phyloP scores from a whole-genome alignment of 352 stramenopile genomes.

The Globisporangium spiculum region DNA sequence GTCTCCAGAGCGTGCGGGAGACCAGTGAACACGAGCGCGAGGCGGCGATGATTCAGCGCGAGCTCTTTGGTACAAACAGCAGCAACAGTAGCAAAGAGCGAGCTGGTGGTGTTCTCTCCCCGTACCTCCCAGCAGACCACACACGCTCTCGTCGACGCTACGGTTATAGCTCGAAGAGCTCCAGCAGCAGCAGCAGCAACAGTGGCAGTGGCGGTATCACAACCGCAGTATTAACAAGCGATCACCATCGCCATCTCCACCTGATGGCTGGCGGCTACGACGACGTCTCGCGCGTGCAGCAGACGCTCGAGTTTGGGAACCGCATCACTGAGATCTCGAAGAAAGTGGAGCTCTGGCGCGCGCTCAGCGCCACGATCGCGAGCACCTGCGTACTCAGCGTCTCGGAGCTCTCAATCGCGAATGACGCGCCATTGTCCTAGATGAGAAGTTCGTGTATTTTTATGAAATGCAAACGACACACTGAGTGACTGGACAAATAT shows the following conservation, averaged over 20 bases:
- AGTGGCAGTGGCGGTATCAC: background rate
- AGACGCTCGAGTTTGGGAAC: conserved; percentile 25
- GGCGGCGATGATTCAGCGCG: background rate
- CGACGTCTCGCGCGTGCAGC: conserved; percentile 26
- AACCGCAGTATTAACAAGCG: background rate
- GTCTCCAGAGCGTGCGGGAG: conserved; percentile 11
- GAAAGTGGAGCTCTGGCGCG: conserved; percentile 38
- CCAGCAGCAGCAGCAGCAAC: background rate
- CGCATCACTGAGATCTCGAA: conserved; percentile 36
- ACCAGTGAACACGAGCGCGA: background rate
- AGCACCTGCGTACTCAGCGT: conserved; percentile 27
- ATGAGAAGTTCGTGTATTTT: background rate
- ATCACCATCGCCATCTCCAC: background rate
- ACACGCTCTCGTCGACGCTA: conserved; percentile 4
- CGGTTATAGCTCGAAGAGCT: background rate
- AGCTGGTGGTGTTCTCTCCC: background rate
- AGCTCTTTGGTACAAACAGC: background rate
- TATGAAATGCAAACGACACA: background rate
- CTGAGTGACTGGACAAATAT: background rate
- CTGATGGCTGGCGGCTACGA: background rate
- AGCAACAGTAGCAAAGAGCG: background rate
- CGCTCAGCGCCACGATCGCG: conserved; percentile 26
- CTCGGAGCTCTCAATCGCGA: conserved; percentile 16
- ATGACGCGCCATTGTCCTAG: background rate
- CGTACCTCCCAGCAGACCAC: background rate